These are phyloP conservation scores for Coemansia sp. DNA, from an alignment of 192 early-diverging fungal species.

Conservation along the genomic window DNA sequence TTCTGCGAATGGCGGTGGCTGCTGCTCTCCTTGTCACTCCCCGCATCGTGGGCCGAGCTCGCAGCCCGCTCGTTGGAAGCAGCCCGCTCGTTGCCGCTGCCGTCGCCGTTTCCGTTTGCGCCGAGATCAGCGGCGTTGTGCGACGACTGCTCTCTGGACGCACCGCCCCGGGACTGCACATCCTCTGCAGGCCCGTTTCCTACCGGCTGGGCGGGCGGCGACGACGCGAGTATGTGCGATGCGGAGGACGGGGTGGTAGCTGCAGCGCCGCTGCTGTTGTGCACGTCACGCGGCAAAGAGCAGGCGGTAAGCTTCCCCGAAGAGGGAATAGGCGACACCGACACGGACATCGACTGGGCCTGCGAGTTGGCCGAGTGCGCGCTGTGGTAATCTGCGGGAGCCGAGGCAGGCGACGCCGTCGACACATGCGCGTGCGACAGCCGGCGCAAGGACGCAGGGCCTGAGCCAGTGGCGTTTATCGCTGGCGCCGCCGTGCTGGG, in stretches of 20 bases:
- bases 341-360: conserved; percentile 9
- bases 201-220: too few species aligned
- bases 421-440: not conserved
- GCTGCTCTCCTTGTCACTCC: conserved; percentile 8
- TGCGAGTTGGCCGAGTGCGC: not conserved
- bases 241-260: too few species aligned
- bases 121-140: too few species aligned
- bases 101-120: too few species aligned
- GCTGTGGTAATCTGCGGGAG: not conserved
- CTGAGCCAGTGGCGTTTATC: not conserved
- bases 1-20: conserved; percentile 24
- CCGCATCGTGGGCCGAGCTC: not conserved
- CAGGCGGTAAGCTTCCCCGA: not conserved
- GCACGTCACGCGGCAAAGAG: conserved; percentile 5
- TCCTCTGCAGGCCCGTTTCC: too few species aligned
- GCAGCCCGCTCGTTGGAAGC: conserved; percentile 4
- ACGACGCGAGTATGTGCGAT: too few species aligned
- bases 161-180: too few species aligned
- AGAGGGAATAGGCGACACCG: conserved; percentile 12
- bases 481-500: too few species aligned
- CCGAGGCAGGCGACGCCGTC: not conserved
- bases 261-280: too few species aligned
- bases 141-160: too few species aligned
- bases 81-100: too few species aligned
- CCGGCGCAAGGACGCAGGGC: not conserved